phyloP scores from a whole-genome alignment of 2,329 filamentous ascomycete species.

The Paraphaeosphaeria sporulosa region DNA sequence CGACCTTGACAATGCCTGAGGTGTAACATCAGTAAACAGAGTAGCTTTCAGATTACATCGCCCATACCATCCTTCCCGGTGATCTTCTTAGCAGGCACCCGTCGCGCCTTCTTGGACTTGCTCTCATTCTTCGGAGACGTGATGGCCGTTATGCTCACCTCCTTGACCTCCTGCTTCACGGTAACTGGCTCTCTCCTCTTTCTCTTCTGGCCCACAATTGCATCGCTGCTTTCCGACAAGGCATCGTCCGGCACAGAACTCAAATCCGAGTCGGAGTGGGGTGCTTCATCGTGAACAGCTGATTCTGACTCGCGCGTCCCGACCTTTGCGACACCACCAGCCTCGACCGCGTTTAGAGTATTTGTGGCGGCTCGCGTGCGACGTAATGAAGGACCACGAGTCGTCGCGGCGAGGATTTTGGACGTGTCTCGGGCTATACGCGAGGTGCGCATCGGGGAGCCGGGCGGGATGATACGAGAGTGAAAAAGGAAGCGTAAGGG shows the following conservation, averaged over 20 bases:
- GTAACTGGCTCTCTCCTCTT: slow-evolving; percentile 53
- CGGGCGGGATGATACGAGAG: slow-evolving; percentile 1
- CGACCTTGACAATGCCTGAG: slow-evolving; percentile 50
- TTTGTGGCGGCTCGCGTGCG: slow-evolving; percentile 41
- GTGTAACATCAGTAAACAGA: slow-evolving; percentile 1
- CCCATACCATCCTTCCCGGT: slow-evolving; percentile 29
- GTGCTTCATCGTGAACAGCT: slow-evolving; percentile 14
- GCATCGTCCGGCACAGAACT: slow-evolving; percentile 40
- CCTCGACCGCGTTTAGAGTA: slow-evolving; percentile 28
- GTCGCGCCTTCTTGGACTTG: slow-evolving; percentile 47
- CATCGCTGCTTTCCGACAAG: slow-evolving; percentile 31
- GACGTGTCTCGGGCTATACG: slow-evolving; percentile 48
- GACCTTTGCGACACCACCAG: slow-evolving; percentile 23
- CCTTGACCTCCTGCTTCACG: slow-evolving; percentile 41
- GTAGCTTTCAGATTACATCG: not conserved
- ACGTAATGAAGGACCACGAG: slow-evolving; percentile 37
- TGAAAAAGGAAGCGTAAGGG: slow-evolving; percentile 12
- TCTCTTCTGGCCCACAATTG: slow-evolving; percentile 50
- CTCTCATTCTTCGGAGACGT: slow-evolving; percentile 32
- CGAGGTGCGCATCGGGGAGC: slow-evolving; percentile 44
- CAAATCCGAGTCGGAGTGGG: slow-evolving; percentile 39
- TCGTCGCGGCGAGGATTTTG: slow-evolving; percentile 41
- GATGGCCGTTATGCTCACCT: slow-evolving; percentile 22
- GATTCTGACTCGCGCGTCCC: slow-evolving; percentile 22
- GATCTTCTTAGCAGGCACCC: slow-evolving; percentile 45